Percentiles rank a stretch among this genome's conserved stretches.
Evolutionary conservation across 2,329 filamentous ascomycete genomes (phyloP).

Genomic region (Davidsoniella neocaledoniae): DNA sequence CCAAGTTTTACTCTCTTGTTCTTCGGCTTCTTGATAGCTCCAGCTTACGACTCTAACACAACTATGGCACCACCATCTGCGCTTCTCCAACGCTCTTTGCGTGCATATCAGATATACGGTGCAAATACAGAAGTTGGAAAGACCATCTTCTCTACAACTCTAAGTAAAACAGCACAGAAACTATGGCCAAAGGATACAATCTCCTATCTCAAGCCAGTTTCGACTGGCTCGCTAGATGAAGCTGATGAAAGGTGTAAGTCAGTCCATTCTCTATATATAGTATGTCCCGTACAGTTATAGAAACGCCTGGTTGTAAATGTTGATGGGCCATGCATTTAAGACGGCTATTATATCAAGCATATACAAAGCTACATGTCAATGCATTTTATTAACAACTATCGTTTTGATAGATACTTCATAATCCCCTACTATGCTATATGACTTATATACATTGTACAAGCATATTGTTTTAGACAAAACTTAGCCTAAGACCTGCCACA

Average conservation of each 20-base stretch:
- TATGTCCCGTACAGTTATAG: background rate
- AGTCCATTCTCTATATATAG: background rate
- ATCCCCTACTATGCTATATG: no score
- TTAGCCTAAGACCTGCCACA: background rate
- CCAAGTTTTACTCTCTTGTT: no score
- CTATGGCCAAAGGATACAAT: constrained; percentile 30
- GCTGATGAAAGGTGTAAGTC: constrained; percentile 49
- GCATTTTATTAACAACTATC: background rate
- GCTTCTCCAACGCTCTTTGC: constrained; percentile 50
- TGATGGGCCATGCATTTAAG: background rate
- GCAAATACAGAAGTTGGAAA: constrained; percentile 78
- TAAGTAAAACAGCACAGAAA: constrained; percentile 44
- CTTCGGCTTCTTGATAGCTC: no score
- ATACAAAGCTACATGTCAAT: background rate
- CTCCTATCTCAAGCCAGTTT: constrained; percentile 65
- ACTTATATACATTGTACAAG: no score
- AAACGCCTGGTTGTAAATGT: no score
- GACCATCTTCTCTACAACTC: constrained; percentile 59
- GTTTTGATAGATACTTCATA: no score
- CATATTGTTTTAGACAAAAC: background rate
- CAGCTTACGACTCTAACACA: background rate
- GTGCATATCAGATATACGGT: constrained; percentile 60
- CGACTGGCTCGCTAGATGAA: constrained; percentile 53
- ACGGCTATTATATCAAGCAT: background rate
- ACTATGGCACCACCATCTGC: constrained; percentile 35